Conservation (phyloP, 306 rosid genomes). For the Dalbergia cochinchinensis region DNA sequence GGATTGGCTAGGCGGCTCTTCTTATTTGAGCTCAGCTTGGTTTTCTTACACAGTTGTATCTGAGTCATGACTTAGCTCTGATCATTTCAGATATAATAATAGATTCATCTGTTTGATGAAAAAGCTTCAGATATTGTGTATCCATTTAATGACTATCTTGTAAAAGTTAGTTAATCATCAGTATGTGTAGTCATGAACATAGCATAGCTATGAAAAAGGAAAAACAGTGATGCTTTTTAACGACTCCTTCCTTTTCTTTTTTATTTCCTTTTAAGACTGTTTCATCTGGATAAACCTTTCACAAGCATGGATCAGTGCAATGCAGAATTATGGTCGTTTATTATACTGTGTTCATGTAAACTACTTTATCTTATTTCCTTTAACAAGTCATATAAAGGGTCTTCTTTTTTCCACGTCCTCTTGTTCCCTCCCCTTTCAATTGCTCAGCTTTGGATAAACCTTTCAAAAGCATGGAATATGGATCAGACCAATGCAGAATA, state of each 20-base stretch:
- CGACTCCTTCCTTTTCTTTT: not conserved
- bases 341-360: not conserved
- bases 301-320: not conserved
- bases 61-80: too few species aligned
- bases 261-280: not conserved
- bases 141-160: not conserved
- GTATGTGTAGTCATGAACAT: not conserved
- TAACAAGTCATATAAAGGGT: not conserved
- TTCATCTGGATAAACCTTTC: not conserved
- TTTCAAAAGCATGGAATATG: not conserved
- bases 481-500: not conserved
- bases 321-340: not conserved
- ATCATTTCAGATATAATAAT: too few species aligned
- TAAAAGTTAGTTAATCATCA: not conserved
- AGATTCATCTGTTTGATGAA: not conserved
- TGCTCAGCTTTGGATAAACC: constrained; percentile 27
- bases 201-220: not conserved
- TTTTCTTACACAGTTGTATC: too few species aligned
- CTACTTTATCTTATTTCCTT: not conserved
- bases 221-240: not conserved
- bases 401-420: not conserved
- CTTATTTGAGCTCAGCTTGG: too few species aligned
- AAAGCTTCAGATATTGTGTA: not conserved
- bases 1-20: too few species aligned
- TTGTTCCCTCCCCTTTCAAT: not conserved